A percentile compares a stretch with the other conserved stretches of the same genome.
Conservation (phyloP, 106 monocot genomes). For the Dactylorhiza incarnata region DNA sequence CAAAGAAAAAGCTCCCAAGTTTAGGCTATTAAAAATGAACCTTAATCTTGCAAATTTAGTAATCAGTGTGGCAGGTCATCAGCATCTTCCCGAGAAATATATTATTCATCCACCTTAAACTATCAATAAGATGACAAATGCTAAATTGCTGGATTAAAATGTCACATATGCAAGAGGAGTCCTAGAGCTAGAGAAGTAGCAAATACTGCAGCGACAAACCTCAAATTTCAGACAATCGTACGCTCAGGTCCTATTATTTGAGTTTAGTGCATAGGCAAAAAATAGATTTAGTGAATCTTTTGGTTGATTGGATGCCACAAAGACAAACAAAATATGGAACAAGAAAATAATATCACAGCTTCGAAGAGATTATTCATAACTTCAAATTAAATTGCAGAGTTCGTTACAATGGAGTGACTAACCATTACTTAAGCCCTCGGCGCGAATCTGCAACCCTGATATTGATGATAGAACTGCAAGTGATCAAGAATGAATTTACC, state of each 20-base stretch:
- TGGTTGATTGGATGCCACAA: not conserved
- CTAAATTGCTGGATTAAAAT: not conserved
- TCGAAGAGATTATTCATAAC: not conserved
- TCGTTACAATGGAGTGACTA: not conserved
- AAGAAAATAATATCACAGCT: not conserved
- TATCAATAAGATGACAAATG: not conserved
- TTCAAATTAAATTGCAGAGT: not conserved
- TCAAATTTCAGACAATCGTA: not conserved
- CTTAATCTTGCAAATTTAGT: not conserved
- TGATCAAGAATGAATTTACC: slow-evolving; percentile 15
- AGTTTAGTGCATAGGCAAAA: not conserved
- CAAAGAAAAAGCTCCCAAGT: too few relatives aligned
- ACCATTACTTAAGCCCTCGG: slow-evolving; percentile 40
- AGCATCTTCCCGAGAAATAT: not conserved
- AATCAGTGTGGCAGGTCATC: not conserved
- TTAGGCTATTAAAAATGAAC: too few relatives aligned
- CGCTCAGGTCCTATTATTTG: not conserved
- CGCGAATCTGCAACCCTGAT: slow-evolving; percentile 62
- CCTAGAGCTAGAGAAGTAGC: not conserved
- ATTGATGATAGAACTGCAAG: slow-evolving; percentile 71
- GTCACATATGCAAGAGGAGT: not conserved
- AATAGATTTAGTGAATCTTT: not conserved
- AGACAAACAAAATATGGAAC: not conserved
- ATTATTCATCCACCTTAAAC: not conserved
- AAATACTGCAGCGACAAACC: not conserved